Evolutionary conservation across 768 basidiomycete species (phyloP), one percentile per base, ranked within the genome.

Genomic region (Termitomyces sp.): DNA sequence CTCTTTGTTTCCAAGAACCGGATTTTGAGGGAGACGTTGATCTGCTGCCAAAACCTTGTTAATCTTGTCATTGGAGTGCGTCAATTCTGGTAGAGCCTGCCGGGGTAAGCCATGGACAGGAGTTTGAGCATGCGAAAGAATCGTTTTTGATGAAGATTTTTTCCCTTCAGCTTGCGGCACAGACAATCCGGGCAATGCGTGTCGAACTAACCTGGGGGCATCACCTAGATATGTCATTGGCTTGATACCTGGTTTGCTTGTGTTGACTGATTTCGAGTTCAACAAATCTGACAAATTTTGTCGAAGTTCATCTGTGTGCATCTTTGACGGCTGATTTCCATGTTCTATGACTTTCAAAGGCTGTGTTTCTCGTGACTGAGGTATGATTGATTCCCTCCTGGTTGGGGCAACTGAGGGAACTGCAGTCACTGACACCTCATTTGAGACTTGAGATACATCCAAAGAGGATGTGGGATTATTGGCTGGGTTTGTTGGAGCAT

Each of bases 1-100:
- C 4, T 75, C 73, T 55, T 64, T 59, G 26, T 59, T 60, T 13
- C 32, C 53, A 7, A 38, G 18, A 23, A 43, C n/a, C 14, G 56
- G 57, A 40, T 54, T 28, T n/a, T 30, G 52, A 30, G 38, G 33
- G 53, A 49, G 51, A 58, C 51, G 57, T 13, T 50, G 38, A 48
- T 40, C 33, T 13, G 46, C 23, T 50, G 51, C 47, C n/a, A 46
- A 20, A 32, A 13, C 49, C 48, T 41, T 36, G 16, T 36, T 40
- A 43, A 43, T n/a, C 9, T 20, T 9, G 41, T 43, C 9, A 49
- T 33, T 26, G 5, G 16, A 28, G 26, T 26, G n/a, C 2, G 20
- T 30, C 53, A 61, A 32, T 35, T 49, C 63, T 41, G 63, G 63
- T 20, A 63, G 44, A 48, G 57, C 44, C 23, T 40, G 50, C 16